These are phyloP conservation scores for Carallia pectinifolia DNA, from an alignment of 345 rosid species.

Conservation along the genomic window DNA sequence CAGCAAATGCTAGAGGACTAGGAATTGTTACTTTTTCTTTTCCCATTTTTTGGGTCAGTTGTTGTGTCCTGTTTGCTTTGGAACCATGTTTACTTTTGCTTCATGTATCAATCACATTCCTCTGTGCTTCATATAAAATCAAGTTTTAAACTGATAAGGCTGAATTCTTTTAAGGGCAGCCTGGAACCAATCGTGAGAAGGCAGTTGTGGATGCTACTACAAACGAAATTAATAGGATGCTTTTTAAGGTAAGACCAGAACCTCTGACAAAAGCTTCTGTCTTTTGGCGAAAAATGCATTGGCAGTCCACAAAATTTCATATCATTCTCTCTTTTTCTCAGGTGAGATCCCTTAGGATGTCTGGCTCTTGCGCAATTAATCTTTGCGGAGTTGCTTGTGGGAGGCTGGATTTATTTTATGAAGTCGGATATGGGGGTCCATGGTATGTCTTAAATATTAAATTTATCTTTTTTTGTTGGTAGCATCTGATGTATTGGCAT, in stretches of 20 bases:
- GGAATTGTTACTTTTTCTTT: neutral
- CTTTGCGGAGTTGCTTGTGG: constrained; percentile 95
- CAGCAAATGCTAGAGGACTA: neutral
- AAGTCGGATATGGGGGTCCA: constrained; percentile 85
- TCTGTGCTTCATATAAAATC: constrained; percentile 3
- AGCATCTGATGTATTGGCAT: neutral
- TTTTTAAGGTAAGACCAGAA: constrained; percentile 61
- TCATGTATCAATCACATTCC: neutral
- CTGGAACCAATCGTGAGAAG: constrained; percentile 78
- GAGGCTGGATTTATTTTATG: constrained; percentile 79
- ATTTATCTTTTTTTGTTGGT: neutral
- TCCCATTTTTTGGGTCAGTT: neutral
- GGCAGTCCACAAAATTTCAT: neutral
- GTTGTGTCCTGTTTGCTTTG: neutral
- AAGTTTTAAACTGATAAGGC: constrained; percentile 17
- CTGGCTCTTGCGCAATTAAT: constrained; percentile 91
- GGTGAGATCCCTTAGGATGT: constrained; percentile 93
- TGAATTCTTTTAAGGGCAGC: constrained; percentile 45
- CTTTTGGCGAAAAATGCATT: constrained; percentile 1
- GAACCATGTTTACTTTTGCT: neutral
- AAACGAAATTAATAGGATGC: constrained; percentile 69
- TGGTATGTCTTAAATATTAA: constrained; percentile 45
- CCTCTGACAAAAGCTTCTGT: neutral
- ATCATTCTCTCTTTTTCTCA: constrained; percentile 31
- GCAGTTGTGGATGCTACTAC: constrained; percentile 65